These are phyloP conservation scores for Isoetes taiwanensis DNA, from an alignment of 75 land plant genomes.

Conservation along the genomic window DNA sequence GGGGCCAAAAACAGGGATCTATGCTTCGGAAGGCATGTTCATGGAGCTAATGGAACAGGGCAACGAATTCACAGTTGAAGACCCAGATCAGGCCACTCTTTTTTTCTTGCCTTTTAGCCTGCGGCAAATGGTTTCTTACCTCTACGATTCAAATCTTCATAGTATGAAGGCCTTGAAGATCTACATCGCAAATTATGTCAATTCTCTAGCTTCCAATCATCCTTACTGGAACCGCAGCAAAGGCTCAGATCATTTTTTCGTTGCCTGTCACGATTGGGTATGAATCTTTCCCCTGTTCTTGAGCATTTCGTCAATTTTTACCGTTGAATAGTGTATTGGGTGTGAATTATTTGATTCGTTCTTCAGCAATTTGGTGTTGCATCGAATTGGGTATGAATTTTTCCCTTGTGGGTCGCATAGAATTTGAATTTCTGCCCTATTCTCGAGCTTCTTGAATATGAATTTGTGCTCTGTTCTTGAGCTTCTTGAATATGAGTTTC, in stretches of 20 bases:
- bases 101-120: conserved; percentile 71
- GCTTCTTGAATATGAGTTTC: neutral
- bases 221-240: conserved; percentile 68
- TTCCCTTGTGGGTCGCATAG: conserved; percentile 77
- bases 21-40: conserved; percentile 89
- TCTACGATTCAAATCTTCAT: conserved; percentile 45
- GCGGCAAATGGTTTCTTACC: conserved; percentile 32
- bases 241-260: conserved; percentile 73
- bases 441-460: neutral
- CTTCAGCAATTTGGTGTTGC: too few species aligned
- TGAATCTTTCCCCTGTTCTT: neutral
- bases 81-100: conserved; percentile 53
- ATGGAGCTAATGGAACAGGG: conserved; percentile 46
- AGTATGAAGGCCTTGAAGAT: conserved; percentile 42
- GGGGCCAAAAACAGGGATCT: conserved; percentile 41
- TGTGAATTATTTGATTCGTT: too few species aligned
- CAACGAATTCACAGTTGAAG: conserved; percentile 35
- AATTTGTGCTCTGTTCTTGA: neutral
- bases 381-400: too few species aligned
- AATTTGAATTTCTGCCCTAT: conserved; percentile 25
- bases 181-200: conserved; percentile 48
- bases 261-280: conserved; percentile 95
- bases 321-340: too few species aligned
- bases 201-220: conserved; percentile 46
- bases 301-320: too few species aligned